A percentile compares a stretch with the other conserved stretches of the same genome.
Conservation (phyloP, 495 filamentous ascomycete species). For the Aspergillus haitiensis region DNA sequence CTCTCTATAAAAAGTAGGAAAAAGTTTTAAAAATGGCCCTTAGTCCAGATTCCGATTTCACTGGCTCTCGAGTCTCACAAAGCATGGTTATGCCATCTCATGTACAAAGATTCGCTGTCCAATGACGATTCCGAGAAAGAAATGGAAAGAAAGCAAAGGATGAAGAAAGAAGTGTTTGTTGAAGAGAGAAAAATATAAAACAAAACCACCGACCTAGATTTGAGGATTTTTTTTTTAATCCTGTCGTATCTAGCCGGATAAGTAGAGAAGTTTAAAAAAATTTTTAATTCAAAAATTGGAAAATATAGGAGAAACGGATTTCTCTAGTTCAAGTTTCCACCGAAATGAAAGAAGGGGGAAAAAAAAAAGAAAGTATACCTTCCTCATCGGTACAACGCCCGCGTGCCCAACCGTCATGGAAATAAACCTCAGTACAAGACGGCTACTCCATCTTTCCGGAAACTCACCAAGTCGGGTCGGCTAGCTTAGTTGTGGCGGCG, state of each 20-base stretch:
- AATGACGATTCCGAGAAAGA: slow-evolving; percentile 7
- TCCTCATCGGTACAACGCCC: slow-evolving; percentile 37
- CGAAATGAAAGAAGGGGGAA: slow-evolving; percentile 23
- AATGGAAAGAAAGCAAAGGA: background rate
- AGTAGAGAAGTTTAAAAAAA: too few relatives aligned
- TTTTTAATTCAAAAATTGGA: background rate
- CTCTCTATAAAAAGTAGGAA: too few relatives aligned
- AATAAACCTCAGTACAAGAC: slow-evolving; percentile 24
- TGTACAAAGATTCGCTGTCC: slow-evolving; percentile 16
- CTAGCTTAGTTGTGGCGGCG: slow-evolving; percentile 30
- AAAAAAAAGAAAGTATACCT: background rate
- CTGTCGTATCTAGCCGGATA: too few relatives aligned
- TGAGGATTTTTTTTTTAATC: too few relatives aligned
- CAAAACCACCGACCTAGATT: background rate
- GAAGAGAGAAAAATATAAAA: slow-evolving; percentile 13
- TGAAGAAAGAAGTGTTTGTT: too few relatives aligned
- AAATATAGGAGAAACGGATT: background rate
- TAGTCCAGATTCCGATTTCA: background rate
- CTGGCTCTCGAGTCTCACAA: slow-evolving; percentile 6
- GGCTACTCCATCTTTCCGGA: slow-evolving; percentile 11
- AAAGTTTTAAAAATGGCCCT: too few relatives aligned
- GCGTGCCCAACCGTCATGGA: slow-evolving; percentile 26
- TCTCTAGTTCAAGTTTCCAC: slow-evolving; percentile 23
- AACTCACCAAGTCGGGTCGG: background rate
- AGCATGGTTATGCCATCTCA: slow-evolving; percentile 5